phyloP scores from a whole-genome alignment of 2,329 filamentous ascomycete genomes.

The Xylaria sp. region DNA sequence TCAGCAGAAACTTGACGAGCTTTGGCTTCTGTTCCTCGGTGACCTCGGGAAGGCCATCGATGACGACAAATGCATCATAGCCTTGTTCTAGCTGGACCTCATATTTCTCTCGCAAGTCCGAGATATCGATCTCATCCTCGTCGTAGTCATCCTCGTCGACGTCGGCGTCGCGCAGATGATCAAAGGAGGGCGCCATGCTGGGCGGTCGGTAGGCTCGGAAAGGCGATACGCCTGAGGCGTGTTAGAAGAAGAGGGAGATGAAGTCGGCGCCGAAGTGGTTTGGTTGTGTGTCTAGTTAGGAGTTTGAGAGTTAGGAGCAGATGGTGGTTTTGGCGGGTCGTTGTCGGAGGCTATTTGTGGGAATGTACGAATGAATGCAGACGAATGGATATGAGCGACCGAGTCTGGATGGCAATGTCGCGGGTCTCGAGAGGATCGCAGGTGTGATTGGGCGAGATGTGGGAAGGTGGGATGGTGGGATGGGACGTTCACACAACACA shows the following conservation, averaged over 20 bases:
- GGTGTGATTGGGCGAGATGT: constrained; percentile 34
- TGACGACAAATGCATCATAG: constrained; percentile 94
- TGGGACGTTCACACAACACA: constrained; percentile 36
- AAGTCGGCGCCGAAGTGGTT: constrained; percentile 18
- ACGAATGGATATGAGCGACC: neutral
- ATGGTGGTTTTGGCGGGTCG: neutral
- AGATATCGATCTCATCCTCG: constrained; percentile 93
- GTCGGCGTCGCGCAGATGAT: constrained; percentile 90
- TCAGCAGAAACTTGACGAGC: constrained; percentile 94
- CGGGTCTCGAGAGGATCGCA: constrained; percentile 2
- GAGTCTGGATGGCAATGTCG: neutral
- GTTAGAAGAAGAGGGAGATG: constrained; percentile 11
- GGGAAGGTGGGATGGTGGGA: constrained; percentile 10
- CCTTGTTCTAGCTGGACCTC: constrained; percentile 96
- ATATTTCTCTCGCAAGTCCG: constrained; percentile 92
- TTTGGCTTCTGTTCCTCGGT: constrained; percentile 91
- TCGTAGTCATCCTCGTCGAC: constrained; percentile 87
- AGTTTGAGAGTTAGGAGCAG: neutral
- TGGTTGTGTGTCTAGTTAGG: neutral
- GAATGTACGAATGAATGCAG: neutral
- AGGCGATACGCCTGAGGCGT: constrained; percentile 20
- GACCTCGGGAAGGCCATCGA: constrained; percentile 92
- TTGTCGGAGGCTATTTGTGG: neutral
- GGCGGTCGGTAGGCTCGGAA: constrained; percentile 38
- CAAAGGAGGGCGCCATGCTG: constrained; percentile 94